A percentile compares a stretch with the other conserved stretches of the same genome.
Evolutionary conservation across 2,329 filamentous ascomycete genomes (phyloP).

Genomic region (Aspergillus sojae): DNA sequence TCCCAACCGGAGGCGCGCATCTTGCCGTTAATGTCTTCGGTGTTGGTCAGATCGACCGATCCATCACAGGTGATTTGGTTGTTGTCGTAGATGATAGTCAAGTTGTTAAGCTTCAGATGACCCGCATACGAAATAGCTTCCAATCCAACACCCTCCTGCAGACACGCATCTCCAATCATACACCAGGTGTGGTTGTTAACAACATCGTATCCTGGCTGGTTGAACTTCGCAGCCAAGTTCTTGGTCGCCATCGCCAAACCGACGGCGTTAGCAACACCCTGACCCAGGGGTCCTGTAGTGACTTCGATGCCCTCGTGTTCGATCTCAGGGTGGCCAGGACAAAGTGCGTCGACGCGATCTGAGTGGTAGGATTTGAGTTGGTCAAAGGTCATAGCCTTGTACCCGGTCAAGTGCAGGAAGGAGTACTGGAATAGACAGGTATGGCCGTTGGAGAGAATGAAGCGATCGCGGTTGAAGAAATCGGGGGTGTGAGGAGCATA

Average conservation of each 20-base stretch:
- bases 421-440: slow-evolving; percentile 37
- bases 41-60: slow-evolving; percentile 56
- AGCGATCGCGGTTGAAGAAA: slow-evolving; percentile 49
- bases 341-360: slow-evolving; percentile 31
- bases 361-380: slow-evolving; percentile 39
- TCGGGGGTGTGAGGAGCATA: slow-evolving; percentile 43
- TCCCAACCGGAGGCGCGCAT: slow-evolving; percentile 61
- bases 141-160: slow-evolving; percentile 61
- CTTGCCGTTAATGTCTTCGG: slow-evolving; percentile 60
- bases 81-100: slow-evolving; percentile 63
- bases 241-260: slow-evolving; percentile 62
- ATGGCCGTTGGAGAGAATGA: slow-evolving; percentile 49
- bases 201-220: slow-evolving; percentile 52
- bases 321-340: slow-evolving; percentile 55
- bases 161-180: slow-evolving; percentile 61
- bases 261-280: slow-evolving; percentile 64
- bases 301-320: slow-evolving; percentile 61
- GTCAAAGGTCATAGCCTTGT: slow-evolving; percentile 35
- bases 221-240: slow-evolving; percentile 58
- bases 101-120: slow-evolving; percentile 58
- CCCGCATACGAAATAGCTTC: slow-evolving; percentile 62
- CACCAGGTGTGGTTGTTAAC: slow-evolving; percentile 59
- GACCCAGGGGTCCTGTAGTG: slow-evolving; percentile 62
- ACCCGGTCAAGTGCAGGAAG: slow-evolving; percentile 36
- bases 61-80: slow-evolving; percentile 64